phyloP scores from a whole-genome alignment of 169 alveolate species.

The Babesia bovis region DNA sequence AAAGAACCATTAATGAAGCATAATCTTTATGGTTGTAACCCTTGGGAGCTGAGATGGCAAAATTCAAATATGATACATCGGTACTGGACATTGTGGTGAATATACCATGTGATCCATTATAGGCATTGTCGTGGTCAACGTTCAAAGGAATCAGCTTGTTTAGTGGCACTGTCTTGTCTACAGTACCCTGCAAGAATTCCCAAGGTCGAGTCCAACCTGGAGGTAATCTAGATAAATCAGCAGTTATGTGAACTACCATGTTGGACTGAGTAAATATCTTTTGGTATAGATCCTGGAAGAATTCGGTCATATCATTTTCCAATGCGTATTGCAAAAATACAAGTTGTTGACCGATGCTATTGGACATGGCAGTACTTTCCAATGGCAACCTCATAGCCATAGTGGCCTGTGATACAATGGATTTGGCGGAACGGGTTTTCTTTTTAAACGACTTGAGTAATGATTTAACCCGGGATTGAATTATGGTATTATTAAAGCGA shows the following conservation, averaged over 20 bases:
- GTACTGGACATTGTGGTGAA: slow-evolving; percentile 64
- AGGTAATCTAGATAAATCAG: slow-evolving; percentile 34
- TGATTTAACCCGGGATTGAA: slow-evolving; percentile 24
- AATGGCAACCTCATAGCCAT: slow-evolving; percentile 15
- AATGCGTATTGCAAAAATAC: slow-evolving; percentile 3
- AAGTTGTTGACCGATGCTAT: slow-evolving; percentile 58
- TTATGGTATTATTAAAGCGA: slow-evolving; percentile 33
- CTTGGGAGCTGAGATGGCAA: slow-evolving; percentile 63
- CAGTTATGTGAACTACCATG: slow-evolving; percentile 51
- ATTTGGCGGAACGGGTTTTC: slow-evolving; percentile 59
- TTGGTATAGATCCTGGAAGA: slow-evolving; percentile 17
- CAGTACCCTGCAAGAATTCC: slow-evolving; percentile 44
- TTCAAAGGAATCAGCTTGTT: slow-evolving; percentile 38
- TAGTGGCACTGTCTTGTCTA: not conserved
- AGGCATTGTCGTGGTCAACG: slow-evolving; percentile 30
- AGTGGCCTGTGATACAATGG: slow-evolving; percentile 33
- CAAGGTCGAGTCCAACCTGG: slow-evolving; percentile 28
- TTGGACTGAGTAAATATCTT: slow-evolving; percentile 34
- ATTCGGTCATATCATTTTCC: not conserved
- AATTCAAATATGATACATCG: slow-evolving; percentile 68
- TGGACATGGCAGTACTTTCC: slow-evolving; percentile 22
- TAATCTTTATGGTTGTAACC: slow-evolving; percentile 66
- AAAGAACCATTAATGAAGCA: slow-evolving; percentile 37
- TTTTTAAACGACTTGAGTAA: slow-evolving; percentile 39
- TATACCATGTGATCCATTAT: slow-evolving; percentile 47